Conservation (phyloP, 2,329 filamentous ascomycete species). For the Chrysoporthe austroafricana region DNA sequence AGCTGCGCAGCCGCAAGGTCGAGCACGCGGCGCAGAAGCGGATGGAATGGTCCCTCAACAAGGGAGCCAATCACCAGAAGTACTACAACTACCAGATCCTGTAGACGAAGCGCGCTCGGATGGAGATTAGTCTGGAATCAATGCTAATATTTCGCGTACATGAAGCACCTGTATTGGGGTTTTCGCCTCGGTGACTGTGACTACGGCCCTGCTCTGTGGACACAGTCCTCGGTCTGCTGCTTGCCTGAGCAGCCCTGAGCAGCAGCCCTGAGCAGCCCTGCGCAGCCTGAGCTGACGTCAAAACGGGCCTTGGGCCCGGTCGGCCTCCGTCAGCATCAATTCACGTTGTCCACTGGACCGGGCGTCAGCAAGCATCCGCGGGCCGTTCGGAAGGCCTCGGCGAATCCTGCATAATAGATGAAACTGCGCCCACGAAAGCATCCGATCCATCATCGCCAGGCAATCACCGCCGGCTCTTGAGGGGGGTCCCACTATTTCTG, state of each 20-base stretch:
- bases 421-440: not conserved
- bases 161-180: not conserved
- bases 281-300: constrained; percentile 1
- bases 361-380: not conserved
- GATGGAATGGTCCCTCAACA: constrained; percentile 73
- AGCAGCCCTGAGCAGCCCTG: not conserved
- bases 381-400: not conserved
- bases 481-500: not conserved
- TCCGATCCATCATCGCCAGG: no score
- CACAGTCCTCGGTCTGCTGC: not conserved
- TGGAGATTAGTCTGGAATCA: not conserved
- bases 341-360: not conserved
- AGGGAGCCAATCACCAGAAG: constrained; percentile 74
- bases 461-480: no score
- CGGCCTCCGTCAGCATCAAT: not conserved
- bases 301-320: not conserved
- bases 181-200: not conserved
- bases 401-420: not conserved
- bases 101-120: constrained; percentile 35
- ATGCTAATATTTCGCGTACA: not conserved
- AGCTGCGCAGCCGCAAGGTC: constrained; percentile 70
- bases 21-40: constrained; percentile 64
- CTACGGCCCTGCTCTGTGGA: not conserved
- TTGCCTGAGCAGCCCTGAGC: not conserved
- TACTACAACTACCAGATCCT: constrained; percentile 56